These are phyloP conservation scores for Stemphylium vesicarium DNA, from an alignment of 2,329 filamentous ascomycete genomes.

Conservation along the genomic window DNA sequence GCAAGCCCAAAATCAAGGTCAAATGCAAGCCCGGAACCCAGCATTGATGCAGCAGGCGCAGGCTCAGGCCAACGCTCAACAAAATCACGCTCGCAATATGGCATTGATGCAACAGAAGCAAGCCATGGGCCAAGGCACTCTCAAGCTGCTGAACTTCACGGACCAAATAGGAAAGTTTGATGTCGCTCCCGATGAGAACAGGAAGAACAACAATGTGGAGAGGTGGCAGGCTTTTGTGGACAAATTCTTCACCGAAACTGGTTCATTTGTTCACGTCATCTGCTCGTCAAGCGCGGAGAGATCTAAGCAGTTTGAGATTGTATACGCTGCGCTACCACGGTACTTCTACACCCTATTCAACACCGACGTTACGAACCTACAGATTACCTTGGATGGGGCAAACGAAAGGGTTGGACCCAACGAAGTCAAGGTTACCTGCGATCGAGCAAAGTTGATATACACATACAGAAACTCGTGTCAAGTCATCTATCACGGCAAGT, in stretches of 20 bases:
- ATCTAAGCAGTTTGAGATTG: constrained; percentile 86
- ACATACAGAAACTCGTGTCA: constrained; percentile 86
- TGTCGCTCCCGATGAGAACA: constrained; percentile 24
- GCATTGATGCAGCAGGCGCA: constrained; percentile 36
- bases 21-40: constrained; percentile 49
- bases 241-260: constrained; percentile 79
- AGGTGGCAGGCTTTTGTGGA: constrained; percentile 83
- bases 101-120: constrained; percentile 42
- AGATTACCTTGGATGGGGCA: constrained; percentile 79
- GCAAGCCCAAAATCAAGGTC: constrained; percentile 37
- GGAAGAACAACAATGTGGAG: constrained; percentile 63
- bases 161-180: constrained; percentile 63
- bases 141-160: constrained; percentile 63
- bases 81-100: constrained; percentile 31
- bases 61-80: constrained; percentile 32
- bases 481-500: constrained; percentile 75
- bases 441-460: constrained; percentile 81
- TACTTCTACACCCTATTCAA: constrained; percentile 92
- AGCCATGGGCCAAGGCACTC: constrained; percentile 50
- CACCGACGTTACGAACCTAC: constrained; percentile 80
- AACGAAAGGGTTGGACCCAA: constrained; percentile 65
- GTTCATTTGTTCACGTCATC: constrained; percentile 77
- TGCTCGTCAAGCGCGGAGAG: constrained; percentile 60
- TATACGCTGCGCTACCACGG: constrained; percentile 78
- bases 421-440: constrained; percentile 76